These are phyloP conservation scores for Coprinopsis cinerea DNA, from an alignment of 768 basidiomycete species.

Conservation along the genomic window DNA sequence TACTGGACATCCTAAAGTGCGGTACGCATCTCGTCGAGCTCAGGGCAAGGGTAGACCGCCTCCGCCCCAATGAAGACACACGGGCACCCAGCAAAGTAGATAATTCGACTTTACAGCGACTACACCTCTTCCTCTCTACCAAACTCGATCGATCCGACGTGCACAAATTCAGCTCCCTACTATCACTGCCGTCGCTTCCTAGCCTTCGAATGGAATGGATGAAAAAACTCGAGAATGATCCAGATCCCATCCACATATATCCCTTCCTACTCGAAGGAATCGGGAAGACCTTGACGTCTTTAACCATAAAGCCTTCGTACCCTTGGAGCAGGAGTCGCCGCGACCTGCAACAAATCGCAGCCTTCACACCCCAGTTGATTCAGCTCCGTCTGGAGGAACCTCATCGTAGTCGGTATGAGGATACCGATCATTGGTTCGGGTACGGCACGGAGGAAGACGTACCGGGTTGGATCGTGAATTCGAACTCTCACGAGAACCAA, in stretches of 20 bases:
- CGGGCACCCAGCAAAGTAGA: neutral
- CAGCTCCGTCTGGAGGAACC: too few relatives aligned
- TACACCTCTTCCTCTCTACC: neutral
- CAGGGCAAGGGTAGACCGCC: neutral
- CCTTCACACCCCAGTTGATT: neutral
- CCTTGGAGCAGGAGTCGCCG: neutral
- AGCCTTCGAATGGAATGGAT: neutral
- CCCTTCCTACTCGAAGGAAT: neutral
- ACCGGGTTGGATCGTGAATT: too few relatives aligned
- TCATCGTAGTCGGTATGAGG: too few relatives aligned
- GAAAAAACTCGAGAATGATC: neutral
- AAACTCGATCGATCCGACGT: neutral
- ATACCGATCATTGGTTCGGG: too few relatives aligned
- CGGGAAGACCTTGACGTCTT: neutral
- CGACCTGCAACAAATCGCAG: neutral
- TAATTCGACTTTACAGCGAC: neutral
- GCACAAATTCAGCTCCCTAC: neutral
- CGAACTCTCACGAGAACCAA: too few relatives aligned
- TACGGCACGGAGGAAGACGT: too few relatives aligned
- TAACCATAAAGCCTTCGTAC: neutral
- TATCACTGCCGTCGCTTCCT: neutral
- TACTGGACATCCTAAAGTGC: neutral
- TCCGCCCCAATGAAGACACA: neutral
- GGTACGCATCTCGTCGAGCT: neutral
- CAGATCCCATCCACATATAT: neutral